phyloP scores from a whole-genome alignment of 805 yeast genomes.

The Candida germanica region DNA sequence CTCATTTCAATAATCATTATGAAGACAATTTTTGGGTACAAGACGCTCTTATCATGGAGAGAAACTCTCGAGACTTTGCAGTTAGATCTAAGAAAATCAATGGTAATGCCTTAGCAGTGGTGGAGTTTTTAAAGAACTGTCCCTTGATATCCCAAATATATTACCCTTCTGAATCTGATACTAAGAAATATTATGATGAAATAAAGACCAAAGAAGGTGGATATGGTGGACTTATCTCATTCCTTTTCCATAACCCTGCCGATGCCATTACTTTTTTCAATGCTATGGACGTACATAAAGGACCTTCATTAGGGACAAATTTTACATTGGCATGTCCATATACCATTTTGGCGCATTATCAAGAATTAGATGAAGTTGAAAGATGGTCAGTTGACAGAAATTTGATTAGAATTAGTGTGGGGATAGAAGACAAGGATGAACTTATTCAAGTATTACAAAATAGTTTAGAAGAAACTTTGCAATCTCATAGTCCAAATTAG shows the following conservation, averaged over 20 bases:
- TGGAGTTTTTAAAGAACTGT: constrained; percentile 48
- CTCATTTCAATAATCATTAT: constrained; percentile 49
- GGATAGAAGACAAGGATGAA: constrained; percentile 69
- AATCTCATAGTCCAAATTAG: too few species aligned
- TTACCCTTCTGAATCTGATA: constrained; percentile 62
- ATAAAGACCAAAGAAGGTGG: constrained; percentile 72
- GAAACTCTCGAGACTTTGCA: constrained; percentile 88
- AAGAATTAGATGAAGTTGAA: constrained; percentile 74
- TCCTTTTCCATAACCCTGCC: constrained; percentile 61
- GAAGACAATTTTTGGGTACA: constrained; percentile 86
- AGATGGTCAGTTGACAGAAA: constrained; percentile 80
- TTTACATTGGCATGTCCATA: constrained; percentile 90
- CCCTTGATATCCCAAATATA: constrained; percentile 60
- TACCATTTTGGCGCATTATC: constrained; percentile 79
- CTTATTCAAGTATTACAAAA: constrained; percentile 47
- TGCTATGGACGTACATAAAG: constrained; percentile 67
- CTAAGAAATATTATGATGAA: constrained; percentile 66
- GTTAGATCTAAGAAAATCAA: constrained; percentile 58
- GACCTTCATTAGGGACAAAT: constrained; percentile 89
- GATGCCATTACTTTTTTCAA: constrained; percentile 77
- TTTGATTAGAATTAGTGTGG: constrained; percentile 78
- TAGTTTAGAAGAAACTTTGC: constrained; percentile 42
- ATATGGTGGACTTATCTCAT: constrained; percentile 81
- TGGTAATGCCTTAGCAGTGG: constrained; percentile 51
- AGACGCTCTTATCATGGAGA: constrained; percentile 87